Evolutionary conservation across 208 protist species (phyloP), one percentile per base, ranked within the genome.

Genomic region (Angomonas desouzai): DNA sequence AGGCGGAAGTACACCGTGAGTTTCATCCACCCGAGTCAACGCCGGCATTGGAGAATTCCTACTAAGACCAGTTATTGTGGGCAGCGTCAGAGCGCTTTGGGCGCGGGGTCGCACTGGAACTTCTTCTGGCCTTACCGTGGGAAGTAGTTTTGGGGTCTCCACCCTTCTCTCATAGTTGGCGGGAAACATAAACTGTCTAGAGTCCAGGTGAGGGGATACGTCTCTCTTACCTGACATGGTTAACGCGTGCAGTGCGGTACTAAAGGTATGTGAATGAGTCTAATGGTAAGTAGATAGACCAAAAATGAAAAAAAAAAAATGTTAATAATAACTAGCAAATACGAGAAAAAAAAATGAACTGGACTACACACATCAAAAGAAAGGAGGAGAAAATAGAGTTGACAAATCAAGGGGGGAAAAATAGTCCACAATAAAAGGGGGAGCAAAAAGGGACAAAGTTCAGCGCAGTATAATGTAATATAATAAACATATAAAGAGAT

Each of bases 61-160:
- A 27, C 9, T 13, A 16, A 9, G 4, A 4, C 45, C 18, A 9
- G 20, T 23, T 3, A 51, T 51, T 3, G 45, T 22, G n/a, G 45
- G 45, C 6, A 51, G 20, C 20, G n/a, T 16, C 18, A 51, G 45
- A 27, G 45, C 45, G 20, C 45, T 51, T 23, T 51, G 45, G 10
- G 45, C 45, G 3, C 45, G 45, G 6, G 45, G 45, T 22, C 45
- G 45, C 6, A 51, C n/a, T 27, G 45, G 45, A 51, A 51, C 45
- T 27, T 27, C 10, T 23, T 51, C 45, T 16, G 45, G 45, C n/a
- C 3, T 22, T 6, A 51, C 20, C 6, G 6, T 27, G 20, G 9
- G 18, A 23, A 13, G 6, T 40, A 22, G 6, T 23, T 51, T 51
- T 23, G 45, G 45, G 3, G 45, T 51, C n/a, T 51, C 45, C 20